These are phyloP conservation scores for Mycena amicta DNA, from an alignment of 768 basidiomycete species.

Conservation along the genomic window DNA sequence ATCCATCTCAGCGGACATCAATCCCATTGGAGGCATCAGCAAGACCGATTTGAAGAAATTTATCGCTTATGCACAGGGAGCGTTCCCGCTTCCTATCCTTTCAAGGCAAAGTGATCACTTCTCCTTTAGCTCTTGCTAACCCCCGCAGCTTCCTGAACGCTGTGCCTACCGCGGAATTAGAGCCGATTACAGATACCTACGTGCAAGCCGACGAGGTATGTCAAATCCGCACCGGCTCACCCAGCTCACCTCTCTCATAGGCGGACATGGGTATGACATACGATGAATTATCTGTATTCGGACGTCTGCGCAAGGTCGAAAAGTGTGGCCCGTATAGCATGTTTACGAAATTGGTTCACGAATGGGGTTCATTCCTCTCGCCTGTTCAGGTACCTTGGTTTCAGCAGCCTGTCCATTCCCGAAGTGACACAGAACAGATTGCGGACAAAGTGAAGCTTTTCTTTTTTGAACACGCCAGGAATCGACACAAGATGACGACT, in stretches of 20 bases:
- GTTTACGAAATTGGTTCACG: slow-evolving; percentile 92
- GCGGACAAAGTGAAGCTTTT: slow-evolving; percentile 97
- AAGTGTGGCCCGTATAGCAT: slow-evolving; percentile 98
- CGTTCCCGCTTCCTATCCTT: slow-evolving; percentile 86
- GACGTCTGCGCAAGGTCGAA: slow-evolving; percentile 90
- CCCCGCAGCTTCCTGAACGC: slow-evolving; percentile 81
- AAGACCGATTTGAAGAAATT: slow-evolving; percentile 97
- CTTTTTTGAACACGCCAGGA: slow-evolving; percentile 95
- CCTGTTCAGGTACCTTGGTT: slow-evolving; percentile 66
- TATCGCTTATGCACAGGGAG: slow-evolving; percentile 77
- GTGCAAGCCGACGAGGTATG: slow-evolving; percentile 98
- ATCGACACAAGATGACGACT: slow-evolving; percentile 99
- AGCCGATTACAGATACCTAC: slow-evolving; percentile 92
- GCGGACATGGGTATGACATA: slow-evolving; percentile 99
- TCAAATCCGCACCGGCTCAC: no score
- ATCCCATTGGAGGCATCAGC: slow-evolving; percentile 97
- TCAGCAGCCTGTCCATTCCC: neutral
- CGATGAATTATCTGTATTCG: slow-evolving; percentile 92
- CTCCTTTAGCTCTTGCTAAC: neutral
- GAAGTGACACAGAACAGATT: slow-evolving; percentile 54
- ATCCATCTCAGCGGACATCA: slow-evolving; percentile 81
- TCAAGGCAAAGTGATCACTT: slow-evolving; percentile 51
- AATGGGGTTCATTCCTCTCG: slow-evolving; percentile 88
- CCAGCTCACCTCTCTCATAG: no score
- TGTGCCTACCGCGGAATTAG: slow-evolving; percentile 92